Conservation (phyloP, 148 eudicot species). For the Camellia granthamiana region DNA sequence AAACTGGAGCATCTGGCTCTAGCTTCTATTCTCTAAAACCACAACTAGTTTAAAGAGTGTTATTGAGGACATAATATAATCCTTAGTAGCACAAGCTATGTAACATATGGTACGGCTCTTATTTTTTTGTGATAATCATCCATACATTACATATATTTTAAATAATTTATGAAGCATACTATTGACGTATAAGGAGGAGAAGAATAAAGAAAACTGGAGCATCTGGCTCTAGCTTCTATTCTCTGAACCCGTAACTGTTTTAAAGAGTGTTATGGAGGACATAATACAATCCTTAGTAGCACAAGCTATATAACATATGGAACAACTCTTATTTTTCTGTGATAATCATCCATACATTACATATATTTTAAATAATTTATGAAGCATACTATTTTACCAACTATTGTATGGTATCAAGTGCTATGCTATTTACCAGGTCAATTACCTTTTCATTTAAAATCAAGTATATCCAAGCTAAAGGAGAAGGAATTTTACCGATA, state of each 20-base stretch:
- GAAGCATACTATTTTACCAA: not conserved
- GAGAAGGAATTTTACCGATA: constrained; percentile 48
- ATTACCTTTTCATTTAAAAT: not conserved
- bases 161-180: not conserved
- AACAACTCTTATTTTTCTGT: not conserved
- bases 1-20: not conserved
- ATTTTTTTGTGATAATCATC: not conserved
- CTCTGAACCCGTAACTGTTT: not conserved
- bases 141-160: not conserved
- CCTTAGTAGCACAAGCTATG: not conserved
- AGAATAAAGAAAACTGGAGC: not conserved
- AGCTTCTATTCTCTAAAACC: not conserved
- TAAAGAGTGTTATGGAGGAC: not conserved
- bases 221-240: not conserved
- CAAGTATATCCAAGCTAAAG: constrained; percentile 1
- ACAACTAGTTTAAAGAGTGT: not conserved
- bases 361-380: not conserved
- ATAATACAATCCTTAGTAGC: not conserved
- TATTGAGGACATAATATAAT: not conserved
- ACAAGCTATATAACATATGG: no score
- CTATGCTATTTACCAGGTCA: not conserved
- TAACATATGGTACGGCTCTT: not conserved
- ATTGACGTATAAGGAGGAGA: not conserved
- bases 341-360: not conserved
- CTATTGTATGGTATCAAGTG: no score